A percentile compares a stretch with the other conserved stretches of the same genome.
Evolutionary conservation across 2,329 filamentous ascomycete species (phyloP).

Genomic region (Botrytis tulipae): DNA sequence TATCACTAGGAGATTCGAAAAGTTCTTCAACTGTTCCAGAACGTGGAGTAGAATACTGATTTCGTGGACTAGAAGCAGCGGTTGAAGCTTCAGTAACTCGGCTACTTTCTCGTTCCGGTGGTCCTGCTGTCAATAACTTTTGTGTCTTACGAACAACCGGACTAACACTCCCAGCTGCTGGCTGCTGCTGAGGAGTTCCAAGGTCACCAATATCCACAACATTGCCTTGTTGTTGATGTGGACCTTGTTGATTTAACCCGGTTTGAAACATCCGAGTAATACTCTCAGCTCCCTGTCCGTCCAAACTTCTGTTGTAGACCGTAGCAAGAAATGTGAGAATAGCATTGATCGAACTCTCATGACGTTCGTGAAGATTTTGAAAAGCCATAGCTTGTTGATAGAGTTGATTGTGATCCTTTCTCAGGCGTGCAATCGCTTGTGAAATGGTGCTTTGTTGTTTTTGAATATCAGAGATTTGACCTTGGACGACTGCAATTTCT

Average conservation of each 20-base stretch:
- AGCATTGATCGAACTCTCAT: constrained; percentile 98
- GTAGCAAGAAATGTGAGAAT: constrained; percentile 96
- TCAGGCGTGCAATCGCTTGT: constrained; percentile 73
- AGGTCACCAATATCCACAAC: constrained; percentile 63
- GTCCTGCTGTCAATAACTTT: constrained; percentile 39
- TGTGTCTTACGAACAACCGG: constrained; percentile 35
- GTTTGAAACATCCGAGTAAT: constrained; percentile 81
- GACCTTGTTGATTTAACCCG: constrained; percentile 62
- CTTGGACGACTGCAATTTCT: constrained; percentile 73
- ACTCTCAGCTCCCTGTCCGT: constrained; percentile 76
- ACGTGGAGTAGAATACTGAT: constrained; percentile 39
- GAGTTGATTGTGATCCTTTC: constrained; percentile 82
- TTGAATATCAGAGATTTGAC: constrained; percentile 78
- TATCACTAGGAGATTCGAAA: constrained; percentile 50
- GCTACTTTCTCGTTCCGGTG: constrained; percentile 17
- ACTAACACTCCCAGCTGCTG: constrained; percentile 30
- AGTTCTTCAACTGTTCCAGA: constrained; percentile 60
- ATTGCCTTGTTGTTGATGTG: constrained; percentile 50
- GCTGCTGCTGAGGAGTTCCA: constrained; percentile 33
- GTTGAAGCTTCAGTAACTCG: constrained; percentile 25
- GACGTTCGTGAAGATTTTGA: constrained; percentile 88
- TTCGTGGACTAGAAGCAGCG: constrained; percentile 35
- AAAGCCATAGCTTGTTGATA: constrained; percentile 87
- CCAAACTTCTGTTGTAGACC: constrained; percentile 90
- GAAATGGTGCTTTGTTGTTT: constrained; percentile 86